A percentile compares a stretch with the other conserved stretches of the same genome.
These are phyloP conservation scores for Trichosporon sp. DNA, from an alignment of 1,284 basidiomycete genomes.

Conservation along the genomic window DNA sequence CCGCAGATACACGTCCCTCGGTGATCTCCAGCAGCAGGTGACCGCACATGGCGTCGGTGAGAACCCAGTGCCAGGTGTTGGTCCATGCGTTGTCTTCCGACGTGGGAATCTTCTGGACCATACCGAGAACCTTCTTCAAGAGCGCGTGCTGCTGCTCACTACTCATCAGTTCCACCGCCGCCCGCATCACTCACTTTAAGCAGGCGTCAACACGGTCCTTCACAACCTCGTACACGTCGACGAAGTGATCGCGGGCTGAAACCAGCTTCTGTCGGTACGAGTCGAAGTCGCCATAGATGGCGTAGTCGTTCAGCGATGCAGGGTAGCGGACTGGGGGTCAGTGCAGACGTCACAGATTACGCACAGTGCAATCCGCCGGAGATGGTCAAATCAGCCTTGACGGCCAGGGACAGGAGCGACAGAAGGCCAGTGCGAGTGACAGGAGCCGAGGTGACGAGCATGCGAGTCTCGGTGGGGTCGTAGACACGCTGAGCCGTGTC, in stretches of 20 bases:
- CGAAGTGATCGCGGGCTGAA: conserved; percentile 74
- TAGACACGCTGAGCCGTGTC: conserved; percentile 94
- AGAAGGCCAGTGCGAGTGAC: conserved; percentile 91
- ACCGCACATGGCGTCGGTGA: conserved; percentile 84
- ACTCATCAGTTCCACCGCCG: conserved; percentile 5
- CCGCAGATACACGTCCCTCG: conserved; percentile 85
- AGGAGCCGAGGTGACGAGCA: conserved; percentile 87
- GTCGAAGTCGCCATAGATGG: conserved; percentile 83
- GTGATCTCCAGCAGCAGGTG: conserved; percentile 80
- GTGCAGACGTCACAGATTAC: conserved; percentile 8
- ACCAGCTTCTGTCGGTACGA: conserved; percentile 78
- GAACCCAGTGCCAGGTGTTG: conserved; percentile 98
- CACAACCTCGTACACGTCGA: conserved; percentile 90
- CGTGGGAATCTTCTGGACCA: conserved; percentile 57
- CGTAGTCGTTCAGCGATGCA: conserved; percentile 94
- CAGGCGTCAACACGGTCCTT: conserved; percentile 86
- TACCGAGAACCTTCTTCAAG: conserved; percentile 81
- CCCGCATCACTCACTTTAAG: conserved; percentile 59
- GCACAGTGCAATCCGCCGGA: conserved; percentile 85
- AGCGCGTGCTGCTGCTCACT: conserved; percentile 78
- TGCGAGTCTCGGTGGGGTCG: conserved; percentile 86
- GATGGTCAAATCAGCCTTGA: conserved; percentile 91
- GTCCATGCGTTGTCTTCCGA: conserved; percentile 75
- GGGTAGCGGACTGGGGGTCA: conserved; percentile 70
- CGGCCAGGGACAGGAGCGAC: conserved; percentile 78